Base-by-base conservation (phyloP, 2,329 filamentous ascomycete genomes). In the Aspergillus phoenicis region DNA sequence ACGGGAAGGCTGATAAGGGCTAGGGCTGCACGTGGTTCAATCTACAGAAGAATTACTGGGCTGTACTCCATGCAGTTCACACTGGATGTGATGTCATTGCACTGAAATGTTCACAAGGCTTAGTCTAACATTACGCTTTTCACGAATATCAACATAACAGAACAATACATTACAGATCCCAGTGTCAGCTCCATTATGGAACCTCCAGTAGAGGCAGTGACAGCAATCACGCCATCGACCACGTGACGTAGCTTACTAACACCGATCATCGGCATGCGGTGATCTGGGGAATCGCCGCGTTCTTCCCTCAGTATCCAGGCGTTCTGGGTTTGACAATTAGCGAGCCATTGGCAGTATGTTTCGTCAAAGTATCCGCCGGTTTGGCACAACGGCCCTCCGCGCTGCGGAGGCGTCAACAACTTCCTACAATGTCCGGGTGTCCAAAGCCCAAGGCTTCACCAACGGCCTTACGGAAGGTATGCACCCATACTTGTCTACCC, bases 401-500 rank as follows among this genome's bases (percentile, higher is more conserved):
- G 82, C 75, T 72, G 82, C 74, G 38, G 80, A 85, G 65, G 79
- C 78, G 8, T 74, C 77, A 17, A 36, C 33, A 13, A 83, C 85
- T 8, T 28, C 85, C 49, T 87, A 91, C 71, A 87, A 87, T 28
- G 81, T 94, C 63, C 84, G 84, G 64, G 87, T 97, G 61, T 92
- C 91, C 45, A 87, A 87, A 73, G 91, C 91, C 30, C 93, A 97
- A 76, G 90, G 91, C 59, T 80, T 91, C 61, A 88, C 91, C 53
- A 85, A 89, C 74, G 89, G 91, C 51, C 84, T 97, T 68, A 88
- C 91, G 58, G 92, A 91, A 82, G 93, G 92, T 95, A n/a, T 33
- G 22, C 17, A 6, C n/a, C 15, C 13, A 26, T n/a, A n/a, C 24
- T 11, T 7, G 28, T 11, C 28, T 5, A 3, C n/a, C 6, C 6